Evolutionary conservation across 768 basidiomycete genomes (phyloP).

Genomic region (Podaxis sp.): DNA sequence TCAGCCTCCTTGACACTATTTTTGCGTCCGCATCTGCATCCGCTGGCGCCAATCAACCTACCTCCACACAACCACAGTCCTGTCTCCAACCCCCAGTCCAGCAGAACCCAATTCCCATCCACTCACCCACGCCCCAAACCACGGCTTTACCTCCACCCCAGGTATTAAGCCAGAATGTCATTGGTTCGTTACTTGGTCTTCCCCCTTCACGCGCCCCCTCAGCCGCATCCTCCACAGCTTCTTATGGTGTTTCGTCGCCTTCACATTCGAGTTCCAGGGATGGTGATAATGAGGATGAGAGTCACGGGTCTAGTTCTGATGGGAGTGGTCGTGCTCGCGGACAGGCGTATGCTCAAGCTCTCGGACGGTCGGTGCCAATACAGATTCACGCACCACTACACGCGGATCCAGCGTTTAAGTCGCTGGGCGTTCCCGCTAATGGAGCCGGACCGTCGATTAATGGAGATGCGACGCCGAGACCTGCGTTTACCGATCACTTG

Average conservation of each 20-base stretch:
- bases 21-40: slow-evolving; percentile 63
- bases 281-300: slow-evolving; percentile 58
- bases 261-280: slow-evolving; percentile 50
- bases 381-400: slow-evolving; percentile 3
- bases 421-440: background rate
- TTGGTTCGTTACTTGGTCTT: slow-evolving; percentile 62
- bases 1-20: slow-evolving; percentile 63
- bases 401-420: slow-evolving; percentile 27
- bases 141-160: slow-evolving; percentile 53
- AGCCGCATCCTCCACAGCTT: slow-evolving; percentile 33
- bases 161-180: slow-evolving; percentile 70
- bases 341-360: background rate
- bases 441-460: background rate
- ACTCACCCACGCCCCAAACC: slow-evolving; percentile 55
- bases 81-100: slow-evolving; percentile 14
- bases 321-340: slow-evolving; percentile 4
- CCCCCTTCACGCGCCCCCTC: slow-evolving; percentile 42
- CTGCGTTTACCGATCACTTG: slow-evolving; percentile 17
- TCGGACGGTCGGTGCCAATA: background rate
- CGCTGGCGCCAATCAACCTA: background rate
- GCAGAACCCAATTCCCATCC: slow-evolving; percentile 32
- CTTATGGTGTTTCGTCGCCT: slow-evolving; percentile 15
- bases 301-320: slow-evolving; percentile 33
- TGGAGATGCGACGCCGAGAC: slow-evolving; percentile 20
- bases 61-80: slow-evolving; percentile 9